Base-by-base conservation (phyloP, 2,329 filamentous ascomycete species). In the Triangularia verruculosa region DNA sequence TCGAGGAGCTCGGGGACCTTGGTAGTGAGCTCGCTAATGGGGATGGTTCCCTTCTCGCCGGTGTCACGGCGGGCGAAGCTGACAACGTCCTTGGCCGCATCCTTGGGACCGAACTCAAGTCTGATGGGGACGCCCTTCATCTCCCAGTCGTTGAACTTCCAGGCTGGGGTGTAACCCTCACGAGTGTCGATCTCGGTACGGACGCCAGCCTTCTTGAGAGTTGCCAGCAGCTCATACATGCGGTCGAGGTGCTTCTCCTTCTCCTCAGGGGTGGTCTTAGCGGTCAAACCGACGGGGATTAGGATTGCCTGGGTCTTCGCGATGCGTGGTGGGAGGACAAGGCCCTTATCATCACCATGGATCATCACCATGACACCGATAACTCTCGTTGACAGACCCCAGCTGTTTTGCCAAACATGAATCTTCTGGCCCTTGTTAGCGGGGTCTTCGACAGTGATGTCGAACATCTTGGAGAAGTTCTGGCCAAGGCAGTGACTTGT, bases 301-400 rank as follows among this genome's bases (percentile, higher is more conserved):
- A 99, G 85, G 70, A 97, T 85, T 53, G 88, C 86, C 78, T 99
- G 95, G 67, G 89, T 83, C 78, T 94, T 92, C 68, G 93, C 89
- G 59, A 98, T 91, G 62, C 93, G 87, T 47, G 95, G 95, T 74
- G 95, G 95, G 59, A 98, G 87, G 66, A 98, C 51, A 17, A 99
- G 84, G 68, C 95, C 95, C 78, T 94, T 94, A 80, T 99, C 90
- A 75, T 99, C 95, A 72, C 93, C 90, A 79, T 99, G 95, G 66
- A 96, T 93, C 88, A 99, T 95, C 73, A 97, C 91, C 94, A 98
- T 98, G 76, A 98, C 93, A 80, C 95, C 96, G 69, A 99, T 96
- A 63, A 94, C 92, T 75, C 95, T 92, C 61, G 95, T 99, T 1
- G 94, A 98, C 66, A 99, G 86, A 78, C 95, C 95, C 57, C 57